Conservation (phyloP, 805 yeast genomes). For the Aciculoconidium aculeatum region DNA sequence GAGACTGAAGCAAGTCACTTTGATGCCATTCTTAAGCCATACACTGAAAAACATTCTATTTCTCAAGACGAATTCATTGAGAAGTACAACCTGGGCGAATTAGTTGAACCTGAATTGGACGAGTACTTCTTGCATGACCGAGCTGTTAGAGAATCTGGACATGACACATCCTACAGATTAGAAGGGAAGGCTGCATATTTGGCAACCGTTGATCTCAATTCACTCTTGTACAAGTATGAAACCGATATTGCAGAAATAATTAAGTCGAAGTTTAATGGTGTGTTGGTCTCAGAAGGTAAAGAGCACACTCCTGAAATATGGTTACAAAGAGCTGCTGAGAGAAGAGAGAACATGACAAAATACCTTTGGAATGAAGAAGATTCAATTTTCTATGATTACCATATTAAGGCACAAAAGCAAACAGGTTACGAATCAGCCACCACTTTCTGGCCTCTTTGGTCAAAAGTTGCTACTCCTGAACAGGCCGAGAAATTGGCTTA, state of each 20-base stretch:
- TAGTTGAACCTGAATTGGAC: constrained; percentile 78
- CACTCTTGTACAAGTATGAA: constrained; percentile 86
- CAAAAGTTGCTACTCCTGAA: constrained; percentile 55
- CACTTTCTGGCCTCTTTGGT: constrained; percentile 89
- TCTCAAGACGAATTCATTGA: constrained; percentile 58
- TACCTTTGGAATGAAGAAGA: constrained; percentile 81
- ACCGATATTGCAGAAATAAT: constrained; percentile 69
- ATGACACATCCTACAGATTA: constrained; percentile 85
- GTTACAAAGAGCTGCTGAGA: constrained; percentile 48
- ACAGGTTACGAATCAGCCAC: constrained; percentile 80
- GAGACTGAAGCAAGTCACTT: constrained; percentile 93
- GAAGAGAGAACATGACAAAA: constrained; percentile 54
- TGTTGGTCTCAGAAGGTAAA: constrained; percentile 25
- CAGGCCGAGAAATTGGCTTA: constrained; percentile 64
- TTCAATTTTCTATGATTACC: constrained; percentile 80
- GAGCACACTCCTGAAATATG: constrained; percentile 51
- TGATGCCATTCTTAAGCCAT: constrained; percentile 61
- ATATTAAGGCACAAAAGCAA: constrained; percentile 50
- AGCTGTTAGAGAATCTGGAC: constrained; percentile 95
- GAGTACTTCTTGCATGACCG: constrained; percentile 87
- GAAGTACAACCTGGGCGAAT: constrained; percentile 57
- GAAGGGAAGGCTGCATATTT: constrained; percentile 86
- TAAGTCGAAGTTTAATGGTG: constrained; percentile 48
- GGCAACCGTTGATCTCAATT: constrained; percentile 86
- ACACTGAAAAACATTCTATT: constrained; percentile 52